phyloP scores from a whole-genome alignment of 331 rosid species.

The Rhamnella rubrinervis region DNA sequence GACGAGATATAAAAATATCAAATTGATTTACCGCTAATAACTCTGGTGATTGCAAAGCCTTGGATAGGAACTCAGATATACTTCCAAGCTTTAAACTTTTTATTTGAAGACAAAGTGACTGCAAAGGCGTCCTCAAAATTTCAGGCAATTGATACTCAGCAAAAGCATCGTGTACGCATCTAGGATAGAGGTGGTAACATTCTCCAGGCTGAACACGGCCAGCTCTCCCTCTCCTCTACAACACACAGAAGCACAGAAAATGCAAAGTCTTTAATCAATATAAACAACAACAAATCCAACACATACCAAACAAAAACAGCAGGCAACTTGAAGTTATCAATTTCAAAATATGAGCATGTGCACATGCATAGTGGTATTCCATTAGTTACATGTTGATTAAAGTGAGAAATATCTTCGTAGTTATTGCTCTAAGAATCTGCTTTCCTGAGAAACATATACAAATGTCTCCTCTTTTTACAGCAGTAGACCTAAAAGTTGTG shows the following conservation, averaged over 20 bases:
- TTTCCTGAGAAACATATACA: too few relatives aligned
- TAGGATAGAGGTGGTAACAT: constrained; percentile 92
- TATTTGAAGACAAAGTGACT: constrained; percentile 95
- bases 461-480: too few relatives aligned
- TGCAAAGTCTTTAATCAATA: background rate
- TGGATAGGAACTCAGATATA: constrained; percentile 83
- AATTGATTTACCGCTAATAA: constrained; percentile 64
- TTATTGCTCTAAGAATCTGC: too few relatives aligned
- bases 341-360: background rate
- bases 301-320: constrained; percentile 2
- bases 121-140: constrained; percentile 95
- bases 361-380: background rate
- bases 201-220: constrained; percentile 97
- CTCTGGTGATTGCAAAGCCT: constrained; percentile 97
- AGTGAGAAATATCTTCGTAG: too few relatives aligned
- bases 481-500: too few relatives aligned
- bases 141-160: constrained; percentile 89
- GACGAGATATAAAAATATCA: constrained; percentile 10
- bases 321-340: constrained; percentile 3
- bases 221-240: constrained; percentile 98
- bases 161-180: constrained; percentile 80
- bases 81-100: constrained; percentile 92
- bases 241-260: constrained; percentile 20
- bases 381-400: too few relatives aligned
- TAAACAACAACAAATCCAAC: constrained; percentile 13